Conservation (phyloP, 495 filamentous ascomycete genomes). For the Terfezia claveryi region DNA sequence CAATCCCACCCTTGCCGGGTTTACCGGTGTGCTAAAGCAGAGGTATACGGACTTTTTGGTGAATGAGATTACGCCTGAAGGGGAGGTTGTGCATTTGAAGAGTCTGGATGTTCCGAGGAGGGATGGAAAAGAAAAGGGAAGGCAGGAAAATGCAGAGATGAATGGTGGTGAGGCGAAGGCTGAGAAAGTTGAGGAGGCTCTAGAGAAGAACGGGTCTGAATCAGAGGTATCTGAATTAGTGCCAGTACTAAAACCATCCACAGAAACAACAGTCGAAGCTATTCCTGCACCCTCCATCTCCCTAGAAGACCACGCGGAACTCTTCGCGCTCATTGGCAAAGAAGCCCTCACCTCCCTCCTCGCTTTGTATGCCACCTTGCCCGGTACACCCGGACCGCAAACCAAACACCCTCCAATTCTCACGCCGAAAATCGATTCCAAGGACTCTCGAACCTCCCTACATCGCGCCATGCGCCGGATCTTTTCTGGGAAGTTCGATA, state of each 20-base stretch:
- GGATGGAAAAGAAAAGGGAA: conserved; percentile 2
- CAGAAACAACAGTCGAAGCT: conserved; percentile 4
- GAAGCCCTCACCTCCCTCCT: conserved; percentile 23
- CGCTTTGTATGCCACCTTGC: conserved; percentile 22
- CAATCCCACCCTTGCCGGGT: conserved; percentile 27
- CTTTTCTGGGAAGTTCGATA: conserved; percentile 45
- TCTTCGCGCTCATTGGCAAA: conserved; percentile 27
- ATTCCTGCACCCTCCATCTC: conserved; percentile 20
- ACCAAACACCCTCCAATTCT: conserved; percentile 22
- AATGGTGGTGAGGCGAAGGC: neutral
- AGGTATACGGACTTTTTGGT: conserved; percentile 88
- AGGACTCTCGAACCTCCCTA: conserved; percentile 37
- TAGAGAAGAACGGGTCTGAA: neutral
- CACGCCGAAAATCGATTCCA: conserved; percentile 29
- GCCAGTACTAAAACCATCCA: neutral
- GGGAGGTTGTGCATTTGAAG: conserved; percentile 54
- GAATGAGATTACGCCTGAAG: conserved; percentile 66
- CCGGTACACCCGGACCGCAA: conserved; percentile 22
- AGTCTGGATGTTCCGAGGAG: conserved; percentile 20
- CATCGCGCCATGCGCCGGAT: conserved; percentile 42
- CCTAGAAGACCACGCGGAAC: conserved; percentile 26
- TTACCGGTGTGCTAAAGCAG: conserved; percentile 37
- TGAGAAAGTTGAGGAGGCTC: conserved; percentile 1
- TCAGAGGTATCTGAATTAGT: conserved; percentile 2
- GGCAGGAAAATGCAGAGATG: neutral